Percentiles rank a stretch among this genome's conserved stretches.
Conservation (phyloP, 768 basidiomycete species). For the Roridomyces roridus region DNA sequence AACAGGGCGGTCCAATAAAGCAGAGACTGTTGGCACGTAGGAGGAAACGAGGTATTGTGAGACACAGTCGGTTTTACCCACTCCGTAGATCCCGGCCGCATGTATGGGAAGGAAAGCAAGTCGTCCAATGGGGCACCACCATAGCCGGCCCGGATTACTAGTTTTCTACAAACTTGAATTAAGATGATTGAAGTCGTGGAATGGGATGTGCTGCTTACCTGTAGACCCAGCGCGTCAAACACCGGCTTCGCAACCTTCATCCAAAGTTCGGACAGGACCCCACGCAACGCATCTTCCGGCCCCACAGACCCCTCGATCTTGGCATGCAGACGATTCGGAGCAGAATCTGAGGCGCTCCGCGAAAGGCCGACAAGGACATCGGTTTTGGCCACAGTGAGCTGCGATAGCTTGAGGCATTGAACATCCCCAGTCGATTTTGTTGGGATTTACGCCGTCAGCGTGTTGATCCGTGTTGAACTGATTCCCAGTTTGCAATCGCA, state of each 20-base stretch:
- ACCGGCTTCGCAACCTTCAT: no score
- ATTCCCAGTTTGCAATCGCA: no score
- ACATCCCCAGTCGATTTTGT: not conserved
- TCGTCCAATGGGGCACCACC: constrained; percentile 3
- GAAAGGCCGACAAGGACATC: not conserved
- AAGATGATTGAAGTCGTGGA: no score
- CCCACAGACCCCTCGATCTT: no score
- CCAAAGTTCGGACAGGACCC: no score
- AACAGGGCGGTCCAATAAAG: constrained; percentile 5
- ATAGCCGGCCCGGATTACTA: not conserved
- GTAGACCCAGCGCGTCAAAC: no score
- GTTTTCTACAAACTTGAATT: not conserved
- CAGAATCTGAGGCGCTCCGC: not conserved
- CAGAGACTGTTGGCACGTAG: constrained; percentile 20
- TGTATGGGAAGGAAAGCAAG: constrained; percentile 22
- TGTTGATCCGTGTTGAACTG: no score
- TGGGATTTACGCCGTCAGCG: no score
- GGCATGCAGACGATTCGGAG: not conserved
- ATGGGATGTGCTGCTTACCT: no score
- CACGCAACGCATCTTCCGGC: no score
- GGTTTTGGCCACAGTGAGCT: not conserved
- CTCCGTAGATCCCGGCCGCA: constrained; percentile 21
- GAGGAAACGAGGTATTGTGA: constrained; percentile 23
- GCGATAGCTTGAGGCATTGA: not conserved
- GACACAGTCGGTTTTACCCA: not conserved